Percentiles rank a stretch among this genome's conserved stretches.
Evolutionary conservation across 2,329 filamentous ascomycete species (phyloP).

Genomic region (Parascedosporium putredinis): DNA sequence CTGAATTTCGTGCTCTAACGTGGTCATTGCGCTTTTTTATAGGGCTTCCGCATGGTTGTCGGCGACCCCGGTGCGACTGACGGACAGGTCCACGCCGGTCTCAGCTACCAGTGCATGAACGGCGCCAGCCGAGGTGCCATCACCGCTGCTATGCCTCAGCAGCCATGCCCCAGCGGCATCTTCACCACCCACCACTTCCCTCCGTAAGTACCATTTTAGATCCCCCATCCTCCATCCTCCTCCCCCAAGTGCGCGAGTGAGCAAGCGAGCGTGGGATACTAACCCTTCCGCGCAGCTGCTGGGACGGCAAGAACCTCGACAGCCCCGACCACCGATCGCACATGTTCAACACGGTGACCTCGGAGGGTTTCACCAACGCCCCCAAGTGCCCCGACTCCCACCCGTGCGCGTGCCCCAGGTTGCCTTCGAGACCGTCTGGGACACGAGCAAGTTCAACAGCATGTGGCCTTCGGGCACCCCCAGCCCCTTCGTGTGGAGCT

Average conservation of each 20-base stretch:
- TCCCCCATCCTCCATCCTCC: constrained; percentile 11
- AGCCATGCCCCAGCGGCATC: constrained; percentile 39
- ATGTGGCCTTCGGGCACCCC: constrained; percentile 7
- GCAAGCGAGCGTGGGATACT: neutral
- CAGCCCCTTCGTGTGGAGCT: constrained; percentile 10
- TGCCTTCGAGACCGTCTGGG: constrained; percentile 11
- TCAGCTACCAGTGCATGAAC: constrained; percentile 36
- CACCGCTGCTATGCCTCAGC: constrained; percentile 36
- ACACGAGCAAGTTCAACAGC: constrained; percentile 10
- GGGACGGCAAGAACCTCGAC: constrained; percentile 42
- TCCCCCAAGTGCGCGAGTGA: too few relatives aligned
- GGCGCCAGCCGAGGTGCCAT: constrained; percentile 36
- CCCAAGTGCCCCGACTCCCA: constrained; percentile 9
- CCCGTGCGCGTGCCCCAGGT: constrained; percentile 10
- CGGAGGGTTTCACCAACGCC: constrained; percentile 6
- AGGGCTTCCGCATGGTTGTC: constrained; percentile 37
- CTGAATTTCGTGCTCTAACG: too few relatives aligned
- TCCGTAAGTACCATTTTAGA: constrained; percentile 20
- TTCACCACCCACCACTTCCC: constrained; percentile 42
- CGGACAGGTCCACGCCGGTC: constrained; percentile 27
- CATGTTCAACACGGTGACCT: constrained; percentile 9
- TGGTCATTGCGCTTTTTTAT: too few relatives aligned
- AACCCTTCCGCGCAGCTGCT: constrained; percentile 33
- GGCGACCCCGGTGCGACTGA: constrained; percentile 23
- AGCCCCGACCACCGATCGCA: constrained; percentile 36